Conservation (phyloP, 306 rosid genomes). For the Arachis hypogaea region DNA sequence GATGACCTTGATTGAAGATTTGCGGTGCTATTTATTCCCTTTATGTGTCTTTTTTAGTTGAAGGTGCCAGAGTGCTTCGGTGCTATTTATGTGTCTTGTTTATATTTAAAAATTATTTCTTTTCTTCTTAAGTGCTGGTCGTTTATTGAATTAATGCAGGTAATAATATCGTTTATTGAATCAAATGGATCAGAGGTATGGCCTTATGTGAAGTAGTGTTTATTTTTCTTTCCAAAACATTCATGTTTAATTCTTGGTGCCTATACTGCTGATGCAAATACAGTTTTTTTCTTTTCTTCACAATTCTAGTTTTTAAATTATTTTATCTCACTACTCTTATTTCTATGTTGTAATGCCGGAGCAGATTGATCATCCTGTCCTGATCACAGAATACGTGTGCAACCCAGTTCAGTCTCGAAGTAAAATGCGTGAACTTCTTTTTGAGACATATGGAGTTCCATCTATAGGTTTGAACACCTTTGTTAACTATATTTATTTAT, state of each 20-base stretch:
- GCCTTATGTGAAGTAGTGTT: slow-evolving; percentile 23
- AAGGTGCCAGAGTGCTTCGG: slow-evolving; percentile 45
- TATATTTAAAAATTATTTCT: too few species aligned
- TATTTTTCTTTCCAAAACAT: slow-evolving; percentile 9
- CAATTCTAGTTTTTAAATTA: slow-evolving; percentile 27
- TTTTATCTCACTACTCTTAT: slow-evolving; percentile 38
- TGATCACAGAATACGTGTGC: slow-evolving; percentile 92
- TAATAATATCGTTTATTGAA: too few species aligned
- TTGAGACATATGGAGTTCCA: slow-evolving; percentile 98
- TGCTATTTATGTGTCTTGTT: too few species aligned
- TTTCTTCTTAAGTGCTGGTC: too few species aligned
- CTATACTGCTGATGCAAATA: background rate
- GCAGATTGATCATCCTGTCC: slow-evolving; percentile 94
- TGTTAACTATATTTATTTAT: slow-evolving; percentile 9
- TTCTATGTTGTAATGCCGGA: slow-evolving; percentile 71
- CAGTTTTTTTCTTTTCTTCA: slow-evolving; percentile 8
- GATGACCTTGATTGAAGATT: slow-evolving; percentile 27
- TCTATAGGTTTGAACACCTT: slow-evolving; percentile 62
- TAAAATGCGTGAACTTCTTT: slow-evolving; percentile 97
- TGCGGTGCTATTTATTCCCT: slow-evolving; percentile 32
- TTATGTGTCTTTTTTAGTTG: slow-evolving; percentile 49
- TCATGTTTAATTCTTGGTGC: slow-evolving; percentile 14
- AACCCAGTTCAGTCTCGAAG: slow-evolving; percentile 94
- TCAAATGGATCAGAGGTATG: slow-evolving; percentile 78
- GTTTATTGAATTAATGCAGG: too few species aligned